Evolutionary conservation across 148 eudicot species (phyloP).

Genomic region (Rhododendron ovatum): DNA sequence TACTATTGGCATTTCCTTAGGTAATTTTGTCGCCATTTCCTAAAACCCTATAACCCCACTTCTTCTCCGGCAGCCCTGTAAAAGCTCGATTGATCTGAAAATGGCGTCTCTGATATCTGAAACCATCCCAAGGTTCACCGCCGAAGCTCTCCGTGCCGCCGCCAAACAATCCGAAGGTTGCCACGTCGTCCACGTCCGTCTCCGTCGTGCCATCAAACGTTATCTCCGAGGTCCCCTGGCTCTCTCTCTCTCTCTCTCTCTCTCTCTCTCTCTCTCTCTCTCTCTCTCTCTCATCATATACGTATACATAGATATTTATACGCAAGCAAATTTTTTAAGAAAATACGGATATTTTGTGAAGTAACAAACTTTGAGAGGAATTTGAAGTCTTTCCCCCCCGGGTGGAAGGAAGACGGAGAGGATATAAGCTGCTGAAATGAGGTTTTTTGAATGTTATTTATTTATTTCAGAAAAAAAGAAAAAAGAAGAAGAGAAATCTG

Average conservation of each 20-base stretch:
- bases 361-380: not conserved
- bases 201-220: slow-evolving; percentile 60
- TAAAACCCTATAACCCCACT: not conserved
- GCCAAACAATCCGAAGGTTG: slow-evolving; percentile 65
- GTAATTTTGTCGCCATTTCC: not conserved
- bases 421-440: not conserved
- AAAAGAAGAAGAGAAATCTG: too few species aligned
- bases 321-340: too few species aligned
- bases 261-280: too few species aligned
- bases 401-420: not conserved
- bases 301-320: too few species aligned
- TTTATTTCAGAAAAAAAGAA: not conserved
- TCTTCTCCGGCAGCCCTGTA: not conserved
- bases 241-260: slow-evolving; percentile 10
- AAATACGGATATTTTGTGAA: not conserved
- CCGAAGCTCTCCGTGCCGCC: slow-evolving; percentile 58
- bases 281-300: not conserved
- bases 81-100: slow-evolving; percentile 1
- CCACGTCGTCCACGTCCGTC: slow-evolving; percentile 62
- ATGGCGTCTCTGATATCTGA: slow-evolving; percentile 53
- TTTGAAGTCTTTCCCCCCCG: too few species aligned
- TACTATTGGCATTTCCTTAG: not conserved
- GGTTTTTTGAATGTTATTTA: not conserved
- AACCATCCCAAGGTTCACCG: slow-evolving; percentile 43
- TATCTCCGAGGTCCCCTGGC: slow-evolving; percentile 46